Percentiles rank a stretch among this genome's conserved stretches.
These are phyloP conservation scores for Phytophthora multivora DNA, from an alignment of 352 stramenopile species.

Conservation along the genomic window DNA sequence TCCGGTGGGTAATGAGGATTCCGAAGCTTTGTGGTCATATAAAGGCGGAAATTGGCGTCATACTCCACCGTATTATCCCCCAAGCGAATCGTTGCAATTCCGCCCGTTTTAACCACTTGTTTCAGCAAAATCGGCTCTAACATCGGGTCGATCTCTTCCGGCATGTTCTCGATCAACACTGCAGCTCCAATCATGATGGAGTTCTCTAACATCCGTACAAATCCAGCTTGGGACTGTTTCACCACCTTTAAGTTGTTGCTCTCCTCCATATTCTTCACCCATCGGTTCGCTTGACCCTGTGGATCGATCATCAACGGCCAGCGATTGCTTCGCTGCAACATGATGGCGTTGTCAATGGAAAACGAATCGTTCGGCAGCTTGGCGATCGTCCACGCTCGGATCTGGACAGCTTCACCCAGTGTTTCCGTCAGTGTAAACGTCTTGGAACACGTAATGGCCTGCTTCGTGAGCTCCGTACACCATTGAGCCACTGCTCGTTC, in stretches of 20 bases:
- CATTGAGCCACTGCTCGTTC: conserved; percentile 89
- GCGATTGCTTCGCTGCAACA: conserved; percentile 90
- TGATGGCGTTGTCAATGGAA: conserved; percentile 96
- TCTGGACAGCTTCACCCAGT: conserved; percentile 92
- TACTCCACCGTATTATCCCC: conserved; percentile 96
- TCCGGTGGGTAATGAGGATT: conserved; percentile 96
- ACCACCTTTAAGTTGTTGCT: conserved; percentile 92
- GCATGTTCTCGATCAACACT: conserved; percentile 94
- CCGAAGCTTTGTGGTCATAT: conserved; percentile 94
- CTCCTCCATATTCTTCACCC: conserved; percentile 95
- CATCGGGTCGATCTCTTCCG: conserved; percentile 94
- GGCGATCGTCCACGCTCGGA: conserved; percentile 94
- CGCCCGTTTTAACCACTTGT: conserved; percentile 90
- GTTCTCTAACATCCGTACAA: conserved; percentile 96
- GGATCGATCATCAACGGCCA: conserved; percentile 98
- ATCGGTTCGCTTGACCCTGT: conserved; percentile 94
- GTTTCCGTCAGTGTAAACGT: conserved; percentile 85
- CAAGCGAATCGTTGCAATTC: conserved; percentile 90
- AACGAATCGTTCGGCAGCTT: conserved; percentile 96
- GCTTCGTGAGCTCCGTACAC: conserved; percentile 60
- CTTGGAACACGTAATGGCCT: conserved; percentile 83
- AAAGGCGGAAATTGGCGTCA: conserved; percentile 92
- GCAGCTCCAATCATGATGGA: conserved; percentile 93
- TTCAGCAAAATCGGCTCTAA: conserved; percentile 94
- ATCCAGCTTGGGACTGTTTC: conserved; percentile 93